These are phyloP conservation scores for Coemansia sp. DNA, from an alignment of 192 early-diverging fungal species.

Conservation along the genomic window DNA sequence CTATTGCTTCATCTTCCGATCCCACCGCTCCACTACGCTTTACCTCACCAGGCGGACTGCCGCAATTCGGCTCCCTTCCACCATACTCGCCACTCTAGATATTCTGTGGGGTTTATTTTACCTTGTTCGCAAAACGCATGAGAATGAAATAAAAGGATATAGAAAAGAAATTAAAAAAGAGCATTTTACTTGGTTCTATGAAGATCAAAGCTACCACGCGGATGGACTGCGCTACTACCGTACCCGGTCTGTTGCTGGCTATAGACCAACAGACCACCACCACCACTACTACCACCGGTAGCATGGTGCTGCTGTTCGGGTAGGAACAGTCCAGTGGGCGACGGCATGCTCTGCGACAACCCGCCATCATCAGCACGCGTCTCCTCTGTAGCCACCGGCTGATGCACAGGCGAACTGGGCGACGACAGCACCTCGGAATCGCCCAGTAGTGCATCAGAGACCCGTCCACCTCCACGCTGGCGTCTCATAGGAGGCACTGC, in stretches of 20 bases:
- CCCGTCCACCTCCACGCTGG: constrained; percentile 1
- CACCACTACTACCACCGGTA: background rate
- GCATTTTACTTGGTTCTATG: constrained; percentile 8
- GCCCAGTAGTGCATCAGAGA: background rate
- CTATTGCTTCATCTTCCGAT: background rate
- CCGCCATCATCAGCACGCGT: constrained; percentile 14
- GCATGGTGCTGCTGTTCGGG: background rate
- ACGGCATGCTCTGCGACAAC: constrained; percentile 53
- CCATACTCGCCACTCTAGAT: constrained; percentile 18
- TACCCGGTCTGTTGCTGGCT: constrained; percentile 5
- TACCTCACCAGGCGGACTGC: constrained; percentile 29
- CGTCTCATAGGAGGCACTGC: constrained; percentile 5
- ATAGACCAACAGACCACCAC: background rate
- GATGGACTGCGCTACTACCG: constrained; percentile 4
- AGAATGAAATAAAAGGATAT: too few relatives aligned
- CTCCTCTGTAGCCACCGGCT: background rate
- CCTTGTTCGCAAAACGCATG: too few relatives aligned
- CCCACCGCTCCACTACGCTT: constrained; percentile 25
- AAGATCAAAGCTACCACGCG: constrained; percentile 41
- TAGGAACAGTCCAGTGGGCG: constrained; percentile 27
- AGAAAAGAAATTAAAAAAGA: background rate
- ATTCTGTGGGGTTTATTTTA: too few relatives aligned
- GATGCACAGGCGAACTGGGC: constrained; percentile 10
- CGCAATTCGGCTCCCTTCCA: constrained; percentile 45
- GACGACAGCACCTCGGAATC: constrained; percentile 10